These are phyloP conservation scores for Pythium utonaiense DNA, from an alignment of 352 stramenopile species.

Conservation along the genomic window DNA sequence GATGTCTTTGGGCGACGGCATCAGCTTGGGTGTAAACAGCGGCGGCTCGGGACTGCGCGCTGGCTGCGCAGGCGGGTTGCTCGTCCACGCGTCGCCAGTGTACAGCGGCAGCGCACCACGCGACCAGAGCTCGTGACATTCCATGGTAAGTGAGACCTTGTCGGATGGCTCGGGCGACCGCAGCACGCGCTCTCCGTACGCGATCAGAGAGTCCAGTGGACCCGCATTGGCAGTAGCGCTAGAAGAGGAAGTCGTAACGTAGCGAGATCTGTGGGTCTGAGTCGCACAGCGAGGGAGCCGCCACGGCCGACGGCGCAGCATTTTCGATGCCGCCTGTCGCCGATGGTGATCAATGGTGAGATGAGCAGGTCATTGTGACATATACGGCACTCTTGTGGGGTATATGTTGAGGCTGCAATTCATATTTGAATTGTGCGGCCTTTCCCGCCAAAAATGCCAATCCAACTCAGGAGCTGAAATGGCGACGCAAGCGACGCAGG, in stretches of 20 bases:
- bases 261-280: background rate
- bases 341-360: slow-evolving; percentile 3
- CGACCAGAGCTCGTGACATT: slow-evolving; percentile 48
- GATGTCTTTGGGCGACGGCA: slow-evolving; percentile 69
- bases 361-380: background rate
- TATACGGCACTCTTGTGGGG: slow-evolving; percentile 11
- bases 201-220: slow-evolving; percentile 45
- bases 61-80: slow-evolving; percentile 42
- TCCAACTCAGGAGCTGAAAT: too few relatives aligned
- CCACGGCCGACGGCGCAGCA: slow-evolving; percentile 5
- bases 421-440: background rate
- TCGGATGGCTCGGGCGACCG: slow-evolving; percentile 40
- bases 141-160: slow-evolving; percentile 62
- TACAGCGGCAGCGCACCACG: slow-evolving; percentile 37
- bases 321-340: background rate
- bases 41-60: slow-evolving; percentile 39
- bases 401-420: background rate
- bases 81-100: slow-evolving; percentile 28
- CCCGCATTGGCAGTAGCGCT: background rate
- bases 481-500: slow-evolving; percentile 6
- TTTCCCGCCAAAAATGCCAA: slow-evolving; percentile 19
- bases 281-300: background rate
- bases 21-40: slow-evolving; percentile 63
- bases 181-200: slow-evolving; percentile 62
- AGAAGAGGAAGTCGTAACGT: background rate